Conservation (phyloP, 2,329 filamentous ascomycete species). For the Bipolaris cookei region DNA sequence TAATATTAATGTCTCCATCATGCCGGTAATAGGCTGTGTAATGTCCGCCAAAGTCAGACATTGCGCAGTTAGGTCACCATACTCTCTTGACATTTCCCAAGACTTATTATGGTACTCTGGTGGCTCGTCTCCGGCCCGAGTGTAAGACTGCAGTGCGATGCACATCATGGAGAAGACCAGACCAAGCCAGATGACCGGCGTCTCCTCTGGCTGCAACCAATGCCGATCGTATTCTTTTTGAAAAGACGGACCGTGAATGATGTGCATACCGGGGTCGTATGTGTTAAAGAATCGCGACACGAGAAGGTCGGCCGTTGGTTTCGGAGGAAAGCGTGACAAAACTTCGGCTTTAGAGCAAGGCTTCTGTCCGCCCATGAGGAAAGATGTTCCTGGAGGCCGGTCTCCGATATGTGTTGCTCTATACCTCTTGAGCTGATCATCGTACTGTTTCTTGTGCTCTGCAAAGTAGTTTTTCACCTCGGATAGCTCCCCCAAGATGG, state of each 20-base stretch:
- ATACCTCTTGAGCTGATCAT: constrained; percentile 79
- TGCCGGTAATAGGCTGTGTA: constrained; percentile 74
- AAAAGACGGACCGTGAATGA: constrained; percentile 75
- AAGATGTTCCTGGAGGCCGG: constrained; percentile 70
- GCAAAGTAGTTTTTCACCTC: constrained; percentile 93
- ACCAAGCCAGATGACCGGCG: constrained; percentile 78
- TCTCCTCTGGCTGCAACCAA: constrained; percentile 75
- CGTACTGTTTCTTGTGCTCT: constrained; percentile 85
- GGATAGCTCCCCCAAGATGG: constrained; percentile 68
- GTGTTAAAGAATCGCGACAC: constrained; percentile 92
- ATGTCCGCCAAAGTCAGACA: constrained; percentile 79
- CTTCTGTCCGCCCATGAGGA: constrained; percentile 76
- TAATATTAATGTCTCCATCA: constrained; percentile 77
- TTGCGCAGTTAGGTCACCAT: constrained; percentile 75
- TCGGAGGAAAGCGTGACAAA: constrained; percentile 77
- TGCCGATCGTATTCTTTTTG: constrained; percentile 69
- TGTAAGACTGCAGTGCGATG: constrained; percentile 78
- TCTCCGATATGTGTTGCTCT: constrained; percentile 67
- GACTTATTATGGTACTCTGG: constrained; percentile 75
- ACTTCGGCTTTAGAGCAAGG: constrained; percentile 77
- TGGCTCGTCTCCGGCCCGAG: constrained; percentile 80
- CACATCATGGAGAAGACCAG: constrained; percentile 78
- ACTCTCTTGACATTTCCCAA: constrained; percentile 59
- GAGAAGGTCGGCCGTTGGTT: constrained; percentile 81
- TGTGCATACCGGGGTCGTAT: constrained; percentile 66